phyloP scores from a whole-genome alignment of 495 filamentous ascomycete genomes.

The Penicillium angulare region DNA sequence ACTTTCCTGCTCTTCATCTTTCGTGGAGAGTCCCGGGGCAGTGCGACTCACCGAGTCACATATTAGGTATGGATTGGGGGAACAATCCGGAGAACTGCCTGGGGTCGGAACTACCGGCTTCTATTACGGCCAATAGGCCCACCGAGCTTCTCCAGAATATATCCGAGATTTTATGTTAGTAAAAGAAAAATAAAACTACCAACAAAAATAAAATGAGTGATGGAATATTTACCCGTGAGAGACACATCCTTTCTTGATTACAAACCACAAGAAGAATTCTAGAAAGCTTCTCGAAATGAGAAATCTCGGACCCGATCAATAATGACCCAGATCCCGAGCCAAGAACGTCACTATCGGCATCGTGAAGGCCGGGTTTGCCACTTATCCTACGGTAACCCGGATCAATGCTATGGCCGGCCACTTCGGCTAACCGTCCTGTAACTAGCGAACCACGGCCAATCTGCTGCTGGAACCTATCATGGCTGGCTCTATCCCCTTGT shows the following conservation, averaged over 20 bases:
- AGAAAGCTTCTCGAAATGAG: not conserved
- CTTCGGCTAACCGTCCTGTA: slow-evolving; percentile 15
- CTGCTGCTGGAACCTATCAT: slow-evolving; percentile 11
- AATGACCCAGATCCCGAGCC: slow-evolving; percentile 13
- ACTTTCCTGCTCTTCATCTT: too few species aligned
- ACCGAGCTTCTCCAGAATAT: not conserved
- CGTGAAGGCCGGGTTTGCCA: slow-evolving; percentile 16
- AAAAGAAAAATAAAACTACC: not conserved
- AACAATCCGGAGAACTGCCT: slow-evolving; percentile 18
- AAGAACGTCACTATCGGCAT: slow-evolving; percentile 10
- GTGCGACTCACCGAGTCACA: slow-evolving; percentile 19
- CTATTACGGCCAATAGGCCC: not conserved
- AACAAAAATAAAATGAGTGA: not conserved
- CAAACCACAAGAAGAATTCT: not conserved
- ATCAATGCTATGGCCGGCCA: slow-evolving; percentile 5
- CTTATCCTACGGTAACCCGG: slow-evolving; percentile 7
- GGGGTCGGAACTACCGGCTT: slow-evolving; percentile 21
- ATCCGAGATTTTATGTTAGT: not conserved
- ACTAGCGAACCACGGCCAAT: slow-evolving; percentile 25
- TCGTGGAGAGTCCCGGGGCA: too few species aligned
- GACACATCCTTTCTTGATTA: too few species aligned
- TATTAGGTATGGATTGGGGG: slow-evolving; percentile 16
- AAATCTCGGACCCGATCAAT: slow-evolving; percentile 7
- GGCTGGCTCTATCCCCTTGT: slow-evolving; percentile 17
- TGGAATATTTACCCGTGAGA: slow-evolving; percentile 1